A percentile compares a stretch with the other conserved stretches of the same genome.
Evolutionary conservation across 345 rosid species (phyloP).

Genomic region (Passiflora organensis): DNA sequence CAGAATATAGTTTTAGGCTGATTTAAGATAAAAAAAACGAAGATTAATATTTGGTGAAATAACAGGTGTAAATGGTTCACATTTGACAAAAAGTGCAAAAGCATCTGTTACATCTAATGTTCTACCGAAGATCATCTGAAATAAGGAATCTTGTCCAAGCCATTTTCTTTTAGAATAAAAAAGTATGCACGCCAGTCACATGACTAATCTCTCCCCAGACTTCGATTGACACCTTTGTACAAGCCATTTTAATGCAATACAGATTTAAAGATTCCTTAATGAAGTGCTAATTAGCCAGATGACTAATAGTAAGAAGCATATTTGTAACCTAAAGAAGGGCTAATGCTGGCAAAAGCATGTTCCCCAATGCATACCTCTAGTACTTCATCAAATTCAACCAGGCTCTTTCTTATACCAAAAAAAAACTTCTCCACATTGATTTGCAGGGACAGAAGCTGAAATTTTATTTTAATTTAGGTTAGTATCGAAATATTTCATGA

Average conservation of each 20-base stretch:
- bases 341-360: background rate
- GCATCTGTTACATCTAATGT: background rate
- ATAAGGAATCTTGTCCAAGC: background rate
- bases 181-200: too few relatives aligned
- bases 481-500: conserved; percentile 9
- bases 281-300: too few relatives aligned
- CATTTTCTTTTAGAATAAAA: too few relatives aligned
- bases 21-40: too few relatives aligned
- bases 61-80: background rate
- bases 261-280: too few relatives aligned
- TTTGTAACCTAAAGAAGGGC: background rate
- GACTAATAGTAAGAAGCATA: background rate
- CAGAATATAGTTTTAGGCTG: too few relatives aligned
- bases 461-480: conserved; percentile 17
- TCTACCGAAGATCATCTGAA: background rate
- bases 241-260: too few relatives aligned
- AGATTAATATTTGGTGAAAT: too few relatives aligned
- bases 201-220: too few relatives aligned
- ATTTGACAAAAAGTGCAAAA: background rate
- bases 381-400: conserved; percentile 96
- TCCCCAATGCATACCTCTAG: conserved; percentile 54
- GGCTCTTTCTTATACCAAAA: conserved; percentile 85
- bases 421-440: conserved; percentile 90
- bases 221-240: too few relatives aligned
- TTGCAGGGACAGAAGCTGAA: conserved; percentile 81